phyloP scores from a whole-genome alignment of 2,329 filamentous ascomycete genomes.

The Rhynchosporium secalis region DNA sequence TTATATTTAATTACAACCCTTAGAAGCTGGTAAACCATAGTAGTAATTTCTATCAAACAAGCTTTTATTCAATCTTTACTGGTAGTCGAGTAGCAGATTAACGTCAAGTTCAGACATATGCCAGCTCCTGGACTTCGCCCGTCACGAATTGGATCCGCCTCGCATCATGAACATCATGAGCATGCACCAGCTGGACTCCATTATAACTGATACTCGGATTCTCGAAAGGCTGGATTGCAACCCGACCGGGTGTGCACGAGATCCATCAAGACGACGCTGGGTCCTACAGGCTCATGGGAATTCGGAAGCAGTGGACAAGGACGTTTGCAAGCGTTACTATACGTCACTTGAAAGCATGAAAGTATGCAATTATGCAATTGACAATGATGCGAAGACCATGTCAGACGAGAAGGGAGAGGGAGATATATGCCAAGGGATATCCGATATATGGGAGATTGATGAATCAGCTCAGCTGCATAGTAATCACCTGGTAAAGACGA shows the following conservation, averaged over 20 bases:
- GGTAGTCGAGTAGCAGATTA: too few species aligned
- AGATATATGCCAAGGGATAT: background rate
- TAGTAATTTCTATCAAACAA: too few species aligned
- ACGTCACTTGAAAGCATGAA: constrained; percentile 5
- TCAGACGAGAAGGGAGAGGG: background rate
- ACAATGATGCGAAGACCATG: background rate
- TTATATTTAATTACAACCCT: too few species aligned
- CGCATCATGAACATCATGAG: too few species aligned
- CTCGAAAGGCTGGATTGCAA: background rate
- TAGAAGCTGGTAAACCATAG: too few species aligned
- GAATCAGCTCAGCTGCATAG: background rate
- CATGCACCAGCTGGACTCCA: background rate
- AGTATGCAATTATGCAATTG: background rate
- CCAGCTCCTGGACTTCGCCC: too few species aligned
- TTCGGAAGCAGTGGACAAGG: background rate
- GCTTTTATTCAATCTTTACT: too few species aligned
- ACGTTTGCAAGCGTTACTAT: background rate
- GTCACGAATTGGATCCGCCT: too few species aligned
- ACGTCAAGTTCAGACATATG: too few species aligned
- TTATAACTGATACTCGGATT: background rate
- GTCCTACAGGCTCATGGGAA: background rate
- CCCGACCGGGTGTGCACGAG: too few species aligned
- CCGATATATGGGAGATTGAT: background rate
- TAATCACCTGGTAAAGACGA: background rate
- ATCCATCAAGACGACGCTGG: background rate